Conservation (phyloP, 148 eudicot species). For the Chenopodium suecicum region DNA sequence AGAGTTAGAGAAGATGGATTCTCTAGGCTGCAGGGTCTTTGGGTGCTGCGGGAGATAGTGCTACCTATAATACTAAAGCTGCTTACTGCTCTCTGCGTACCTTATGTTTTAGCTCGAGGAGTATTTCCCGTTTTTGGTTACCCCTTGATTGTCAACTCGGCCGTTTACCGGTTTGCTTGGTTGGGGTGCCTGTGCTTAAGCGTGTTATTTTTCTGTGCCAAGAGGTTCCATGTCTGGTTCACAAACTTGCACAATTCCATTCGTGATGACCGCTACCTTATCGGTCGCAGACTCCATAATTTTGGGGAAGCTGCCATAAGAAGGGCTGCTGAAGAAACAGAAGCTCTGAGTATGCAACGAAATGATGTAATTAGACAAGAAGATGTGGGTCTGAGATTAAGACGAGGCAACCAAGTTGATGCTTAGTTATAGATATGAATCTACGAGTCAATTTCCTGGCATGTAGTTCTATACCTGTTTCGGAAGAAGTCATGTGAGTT, state of each 20-base stretch:
- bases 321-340: conserved; percentile 32
- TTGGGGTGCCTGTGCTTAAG: conserved; percentile 81
- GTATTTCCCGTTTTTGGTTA: conserved; percentile 86
- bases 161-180: conserved; percentile 95
- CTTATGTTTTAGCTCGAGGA: conserved; percentile 85
- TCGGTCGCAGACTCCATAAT: conserved; percentile 93
- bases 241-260: conserved; percentile 96
- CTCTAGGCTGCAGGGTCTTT: conserved; percentile 81
- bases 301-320: conserved; percentile 51
- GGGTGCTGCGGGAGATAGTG: conserved; percentile 96
- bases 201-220: conserved; percentile 70
- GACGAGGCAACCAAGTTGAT: conserved; percentile 52
- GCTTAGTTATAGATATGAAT: conserved; percentile 21
- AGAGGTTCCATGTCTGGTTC: conserved; percentile 96
- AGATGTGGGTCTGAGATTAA: conserved; percentile 64
- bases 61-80: conserved; percentile 83
- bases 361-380: conserved; percentile 33
- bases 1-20: conserved; percentile 94
- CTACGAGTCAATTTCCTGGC: neutral
- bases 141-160: conserved; percentile 84
- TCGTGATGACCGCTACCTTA: conserved; percentile 86
- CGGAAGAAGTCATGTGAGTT: conserved; percentile 6
- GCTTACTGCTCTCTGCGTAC: conserved; percentile 88
- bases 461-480: neutral
- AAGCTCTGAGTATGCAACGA: conserved; percentile 22